These are phyloP conservation scores for Penstemon eatonii DNA, from an alignment of 257 asterid genomes.

Conservation along the genomic window DNA sequence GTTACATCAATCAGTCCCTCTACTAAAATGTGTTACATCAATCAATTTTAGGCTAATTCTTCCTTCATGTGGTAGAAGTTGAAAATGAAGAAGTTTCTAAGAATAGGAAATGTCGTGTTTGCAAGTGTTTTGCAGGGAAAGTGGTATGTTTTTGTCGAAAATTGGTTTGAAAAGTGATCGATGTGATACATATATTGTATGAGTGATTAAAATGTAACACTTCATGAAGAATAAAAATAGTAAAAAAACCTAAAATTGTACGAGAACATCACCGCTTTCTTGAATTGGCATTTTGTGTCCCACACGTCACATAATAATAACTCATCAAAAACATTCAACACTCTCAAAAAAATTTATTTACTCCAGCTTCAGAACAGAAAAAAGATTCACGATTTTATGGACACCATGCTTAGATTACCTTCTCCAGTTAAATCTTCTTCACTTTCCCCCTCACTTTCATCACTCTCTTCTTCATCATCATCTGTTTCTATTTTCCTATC, in stretches of 20 bases:
- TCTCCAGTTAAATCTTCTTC: slow-evolving; percentile 30
- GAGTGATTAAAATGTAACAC: too few species aligned
- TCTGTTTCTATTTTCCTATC: slow-evolving; percentile 32
- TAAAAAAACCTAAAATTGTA: background rate
- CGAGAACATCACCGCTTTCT: background rate
- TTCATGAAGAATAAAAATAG: background rate
- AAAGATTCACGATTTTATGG: background rate
- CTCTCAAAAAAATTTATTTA: background rate
- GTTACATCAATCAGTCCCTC: too few species aligned
- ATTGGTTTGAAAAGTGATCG: too few species aligned
- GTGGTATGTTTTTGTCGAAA: too few species aligned
- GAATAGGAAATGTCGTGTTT: too few species aligned
- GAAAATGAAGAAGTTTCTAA: too few species aligned
- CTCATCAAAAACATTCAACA: background rate
- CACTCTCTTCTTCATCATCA: slow-evolving; percentile 24
- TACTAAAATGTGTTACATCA: too few species aligned
- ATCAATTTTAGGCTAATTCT: too few species aligned
- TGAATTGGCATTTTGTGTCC: background rate
- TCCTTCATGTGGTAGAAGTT: too few species aligned
- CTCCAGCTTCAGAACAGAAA: background rate
- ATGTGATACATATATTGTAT: too few species aligned
- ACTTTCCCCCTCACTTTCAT: slow-evolving; percentile 24
- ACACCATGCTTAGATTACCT: slow-evolving; percentile 29
- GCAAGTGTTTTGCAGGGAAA: too few species aligned
- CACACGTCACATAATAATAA: background rate